These are phyloP conservation scores for Dothistroma pini DNA, from an alignment of 2,329 filamentous ascomycete genomes.

Conservation along the genomic window DNA sequence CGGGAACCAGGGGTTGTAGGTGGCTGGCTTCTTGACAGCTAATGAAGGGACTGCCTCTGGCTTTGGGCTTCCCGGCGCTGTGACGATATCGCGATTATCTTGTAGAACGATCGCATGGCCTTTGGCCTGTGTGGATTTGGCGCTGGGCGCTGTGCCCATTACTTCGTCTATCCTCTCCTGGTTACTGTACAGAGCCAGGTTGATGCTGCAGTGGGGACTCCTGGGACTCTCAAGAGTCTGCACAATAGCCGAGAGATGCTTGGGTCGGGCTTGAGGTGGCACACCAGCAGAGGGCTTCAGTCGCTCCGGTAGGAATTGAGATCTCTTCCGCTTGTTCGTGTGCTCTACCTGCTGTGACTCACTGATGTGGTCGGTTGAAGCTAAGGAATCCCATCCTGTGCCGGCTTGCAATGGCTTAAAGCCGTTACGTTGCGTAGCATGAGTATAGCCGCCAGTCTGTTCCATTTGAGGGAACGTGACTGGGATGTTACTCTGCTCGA, in stretches of 20 bases:
- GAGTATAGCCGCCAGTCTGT: conserved; percentile 22
- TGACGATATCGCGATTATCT: neutral
- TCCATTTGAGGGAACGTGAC: conserved; percentile 17
- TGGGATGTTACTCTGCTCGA: conserved; percentile 23
- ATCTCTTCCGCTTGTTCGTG: conserved; percentile 21
- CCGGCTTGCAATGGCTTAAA: conserved; percentile 25
- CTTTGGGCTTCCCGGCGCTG: conserved; percentile 26
- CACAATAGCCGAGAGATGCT: conserved; percentile 39
- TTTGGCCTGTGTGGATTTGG: neutral
- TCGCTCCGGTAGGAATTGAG: conserved; percentile 25
- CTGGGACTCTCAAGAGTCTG: conserved; percentile 36
- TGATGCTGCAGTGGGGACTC: neutral
- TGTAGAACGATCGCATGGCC: neutral
- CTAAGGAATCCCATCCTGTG: conserved; percentile 41
- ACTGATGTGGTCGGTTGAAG: conserved; percentile 38
- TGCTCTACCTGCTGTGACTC: conserved; percentile 13
- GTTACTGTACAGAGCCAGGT: neutral
- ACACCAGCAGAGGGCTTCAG: conserved; percentile 20
- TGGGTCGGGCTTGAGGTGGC: conserved; percentile 23
- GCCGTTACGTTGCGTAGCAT: conserved; percentile 16
- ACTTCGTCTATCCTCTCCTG: neutral
- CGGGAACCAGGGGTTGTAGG: conserved; percentile 24
- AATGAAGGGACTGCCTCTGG: conserved; percentile 27
- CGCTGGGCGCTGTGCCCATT: neutral
- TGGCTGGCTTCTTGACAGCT: conserved; percentile 27